phyloP scores from a whole-genome alignment of 345 rosid genomes.

The Salix suchowensis region DNA sequence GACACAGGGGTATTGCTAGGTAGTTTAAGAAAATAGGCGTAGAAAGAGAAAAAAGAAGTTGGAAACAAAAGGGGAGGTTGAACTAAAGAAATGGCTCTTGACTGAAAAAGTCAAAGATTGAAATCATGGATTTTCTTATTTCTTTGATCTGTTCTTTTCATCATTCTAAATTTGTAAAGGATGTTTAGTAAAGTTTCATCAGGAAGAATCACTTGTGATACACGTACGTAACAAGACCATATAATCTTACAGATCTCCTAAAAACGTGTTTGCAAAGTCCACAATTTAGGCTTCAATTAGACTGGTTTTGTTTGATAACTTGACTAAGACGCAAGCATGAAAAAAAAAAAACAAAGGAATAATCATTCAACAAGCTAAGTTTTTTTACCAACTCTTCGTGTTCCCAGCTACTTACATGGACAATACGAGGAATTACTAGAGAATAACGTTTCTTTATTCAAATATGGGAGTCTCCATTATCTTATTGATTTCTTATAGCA shows the following conservation, averaged over 20 bases:
- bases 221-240: background rate
- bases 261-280: background rate
- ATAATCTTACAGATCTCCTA: no score
- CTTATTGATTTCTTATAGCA: background rate
- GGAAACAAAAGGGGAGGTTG: background rate
- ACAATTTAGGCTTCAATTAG: background rate
- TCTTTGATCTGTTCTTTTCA: background rate
- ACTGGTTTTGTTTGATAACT: background rate
- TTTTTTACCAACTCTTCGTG: background rate
- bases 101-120: background rate
- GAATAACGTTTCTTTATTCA: background rate
- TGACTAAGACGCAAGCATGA: background rate
- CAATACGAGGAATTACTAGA: background rate
- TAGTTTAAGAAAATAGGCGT: background rate
- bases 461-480: background rate
- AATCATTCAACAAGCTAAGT: background rate
- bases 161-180: background rate
- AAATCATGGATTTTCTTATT: background rate
- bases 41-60: background rate
- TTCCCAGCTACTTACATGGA: background rate
- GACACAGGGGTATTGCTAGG: background rate
- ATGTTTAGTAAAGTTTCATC: background rate
- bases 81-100: background rate
- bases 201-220: background rate
- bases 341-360: background rate